Evolutionary conservation across 23 red algal genomes (phyloP).

Genomic region (Pyropia yezoensis): DNA sequence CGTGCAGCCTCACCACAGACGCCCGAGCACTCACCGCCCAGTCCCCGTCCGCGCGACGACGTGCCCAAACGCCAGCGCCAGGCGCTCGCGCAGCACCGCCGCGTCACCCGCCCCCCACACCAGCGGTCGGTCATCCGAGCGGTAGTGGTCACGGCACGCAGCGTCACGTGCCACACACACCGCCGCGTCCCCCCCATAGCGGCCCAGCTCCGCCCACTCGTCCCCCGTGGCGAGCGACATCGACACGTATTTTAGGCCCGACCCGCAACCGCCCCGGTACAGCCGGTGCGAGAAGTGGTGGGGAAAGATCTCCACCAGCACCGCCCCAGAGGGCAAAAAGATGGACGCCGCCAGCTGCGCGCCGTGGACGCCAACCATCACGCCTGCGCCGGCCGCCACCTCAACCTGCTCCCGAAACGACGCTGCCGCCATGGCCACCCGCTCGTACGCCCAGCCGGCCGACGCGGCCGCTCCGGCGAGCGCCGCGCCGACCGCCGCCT

Average conservation of each 20-base stretch:
- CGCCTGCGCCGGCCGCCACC: conserved; percentile 16
- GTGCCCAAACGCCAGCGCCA: too few relatives aligned
- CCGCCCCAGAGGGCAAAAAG: conserved; percentile 14
- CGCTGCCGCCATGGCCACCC: conserved; percentile 21
- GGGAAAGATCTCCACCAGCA: conserved; percentile 39
- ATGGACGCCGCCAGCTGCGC: conserved; percentile 26
- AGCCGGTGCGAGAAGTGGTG: conserved; percentile 28
- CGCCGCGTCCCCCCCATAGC: neutral
- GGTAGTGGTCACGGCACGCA: too few relatives aligned
- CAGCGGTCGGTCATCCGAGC: too few relatives aligned
- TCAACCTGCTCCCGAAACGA: conserved; percentile 39
- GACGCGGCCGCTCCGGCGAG: neutral
- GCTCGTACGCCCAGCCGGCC: conserved; percentile 3
- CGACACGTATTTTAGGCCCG: conserved; percentile 19
- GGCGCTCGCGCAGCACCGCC: too few relatives aligned
- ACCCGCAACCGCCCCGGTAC: conserved; percentile 23
- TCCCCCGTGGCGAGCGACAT: conserved; percentile 7
- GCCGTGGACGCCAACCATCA: conserved; percentile 45
- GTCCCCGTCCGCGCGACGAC: too few relatives aligned
- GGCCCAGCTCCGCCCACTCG: neutral
- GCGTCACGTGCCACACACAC: too few relatives aligned
- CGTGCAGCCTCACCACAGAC: too few relatives aligned
- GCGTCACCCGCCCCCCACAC: too few relatives aligned
- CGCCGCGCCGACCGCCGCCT: conserved; percentile 4
- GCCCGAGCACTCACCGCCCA: too few relatives aligned